These are phyloP conservation scores for Blepharisma stoltei DNA, from an alignment of 73 alveolate species.

Conservation along the genomic window DNA sequence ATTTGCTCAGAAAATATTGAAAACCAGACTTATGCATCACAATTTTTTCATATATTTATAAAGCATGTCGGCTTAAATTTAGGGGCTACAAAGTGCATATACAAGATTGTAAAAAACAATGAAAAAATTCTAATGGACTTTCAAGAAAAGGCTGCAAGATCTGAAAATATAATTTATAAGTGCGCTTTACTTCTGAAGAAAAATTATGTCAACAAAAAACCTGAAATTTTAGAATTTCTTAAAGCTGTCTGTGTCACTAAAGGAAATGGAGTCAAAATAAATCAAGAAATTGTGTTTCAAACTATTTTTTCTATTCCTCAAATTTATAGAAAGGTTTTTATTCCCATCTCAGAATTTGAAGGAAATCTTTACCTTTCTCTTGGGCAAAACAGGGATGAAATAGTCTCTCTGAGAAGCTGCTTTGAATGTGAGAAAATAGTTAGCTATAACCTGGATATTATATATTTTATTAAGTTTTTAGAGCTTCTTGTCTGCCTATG, in stretches of 20 bases:
- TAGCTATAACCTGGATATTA: not conserved
- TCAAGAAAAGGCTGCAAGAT: not conserved
- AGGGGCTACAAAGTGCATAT: constrained; percentile 20
- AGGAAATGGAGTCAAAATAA: too few relatives aligned
- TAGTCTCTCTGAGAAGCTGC: not conserved
- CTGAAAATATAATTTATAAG: too few relatives aligned
- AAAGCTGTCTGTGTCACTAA: too few relatives aligned
- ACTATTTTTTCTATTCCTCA: too few relatives aligned
- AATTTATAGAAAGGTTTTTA: too few relatives aligned
- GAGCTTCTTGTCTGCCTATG: not conserved
- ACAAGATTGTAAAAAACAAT: constrained; percentile 4
- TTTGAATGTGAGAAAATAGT: not conserved
- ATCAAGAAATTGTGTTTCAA: too few relatives aligned
- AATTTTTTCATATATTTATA: not conserved
- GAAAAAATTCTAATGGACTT: constrained; percentile 7
- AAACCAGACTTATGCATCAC: not conserved
- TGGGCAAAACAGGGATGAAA: not conserved
- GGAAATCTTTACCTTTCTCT: too few relatives aligned
- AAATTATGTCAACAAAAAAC: too few relatives aligned
- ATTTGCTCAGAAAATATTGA: constrained; percentile 14
- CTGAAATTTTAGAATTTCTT: too few relatives aligned
- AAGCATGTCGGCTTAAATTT: constrained; percentile 4
- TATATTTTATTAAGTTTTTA: not conserved
- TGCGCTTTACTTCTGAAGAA: too few relatives aligned
- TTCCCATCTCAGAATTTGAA: too few relatives aligned